Base-by-base conservation (phyloP, 2,329 filamentous ascomycete species). In the Cladorrhinum sp. region DNA sequence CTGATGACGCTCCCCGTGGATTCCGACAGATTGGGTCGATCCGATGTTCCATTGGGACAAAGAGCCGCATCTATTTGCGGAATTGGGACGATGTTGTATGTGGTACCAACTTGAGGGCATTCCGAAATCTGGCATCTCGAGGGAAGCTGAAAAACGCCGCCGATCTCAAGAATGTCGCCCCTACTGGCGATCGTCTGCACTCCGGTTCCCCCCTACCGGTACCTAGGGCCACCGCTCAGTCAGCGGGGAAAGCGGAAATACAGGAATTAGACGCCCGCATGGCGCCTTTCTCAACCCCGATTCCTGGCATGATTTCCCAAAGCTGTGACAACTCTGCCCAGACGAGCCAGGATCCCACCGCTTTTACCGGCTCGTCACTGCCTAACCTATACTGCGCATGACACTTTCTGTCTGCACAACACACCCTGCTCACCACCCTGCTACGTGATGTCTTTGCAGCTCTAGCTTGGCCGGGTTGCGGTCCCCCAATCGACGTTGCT, bases 11-110 rank as follows among this genome's bases (percentile, higher is more conserved):
- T n/a, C n/a, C n/a, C n/a, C n/a, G n/a, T 16, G 12, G 28, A 54
- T 58, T 52, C 64, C 62, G 59, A 62, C 59, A 56, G 57, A 24
- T 56, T 64, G 65, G 65, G 58, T 57, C 63, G 55, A 51, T 58
- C 36, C 10, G 48, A 39, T 55, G 23, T 26, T 14, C 36, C 10
- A 42, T 42, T n/a, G 36, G 36, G 36, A 42, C 10, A 50, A n/a
- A 24, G 46, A 49, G 48, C 63, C 58, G 63, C 63, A 57, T 59
- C 53, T 23, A 4, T 30, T 30, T 30, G 26, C 10, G 26, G 26
- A 5, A 4, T 4, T 30, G 26, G 4, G 26, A 30, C 10, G 10
- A 39, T 20, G 18, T 46, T 16, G 12, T 21, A 7, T 33, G 28
- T 14, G 23, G 21, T n/a, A 7, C 16, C 7, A 16, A 42, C 10